These are phyloP conservation scores for Monosporascus sp. DNA, from an alignment of 2,329 filamentous ascomycete species.

Conservation along the genomic window DNA sequence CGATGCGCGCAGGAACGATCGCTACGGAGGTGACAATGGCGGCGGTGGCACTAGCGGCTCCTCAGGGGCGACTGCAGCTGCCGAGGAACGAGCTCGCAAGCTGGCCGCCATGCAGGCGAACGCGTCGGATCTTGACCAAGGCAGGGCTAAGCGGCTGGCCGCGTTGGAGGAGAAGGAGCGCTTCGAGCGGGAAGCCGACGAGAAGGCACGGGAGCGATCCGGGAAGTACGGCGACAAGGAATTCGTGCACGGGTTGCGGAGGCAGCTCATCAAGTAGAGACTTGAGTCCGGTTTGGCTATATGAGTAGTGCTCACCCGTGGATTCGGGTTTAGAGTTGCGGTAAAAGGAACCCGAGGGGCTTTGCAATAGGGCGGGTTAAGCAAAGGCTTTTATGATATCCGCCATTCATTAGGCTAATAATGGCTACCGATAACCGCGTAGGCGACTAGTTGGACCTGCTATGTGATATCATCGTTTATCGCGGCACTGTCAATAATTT, in stretches of 20 bases:
- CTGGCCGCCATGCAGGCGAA: slow-evolving; percentile 70
- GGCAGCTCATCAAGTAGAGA: slow-evolving; percentile 34
- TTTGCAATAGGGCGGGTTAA: not conserved
- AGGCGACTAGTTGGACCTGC: no score
- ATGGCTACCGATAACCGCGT: no score
- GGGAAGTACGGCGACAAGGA: slow-evolving; percentile 58
- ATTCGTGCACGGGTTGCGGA: slow-evolving; percentile 60
- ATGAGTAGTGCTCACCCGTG: not conserved
- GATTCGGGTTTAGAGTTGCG: not conserved
- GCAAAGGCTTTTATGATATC: not conserved
- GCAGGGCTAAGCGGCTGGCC: slow-evolving; percentile 62
- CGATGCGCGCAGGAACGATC: slow-evolving; percentile 16
- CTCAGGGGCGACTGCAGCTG: slow-evolving; percentile 10
- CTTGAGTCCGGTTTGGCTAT: not conserved
- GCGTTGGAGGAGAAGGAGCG: slow-evolving; percentile 63
- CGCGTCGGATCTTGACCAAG: slow-evolving; percentile 63
- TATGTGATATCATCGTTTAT: no score
- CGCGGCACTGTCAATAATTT: no score
- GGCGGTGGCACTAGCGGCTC: slow-evolving; percentile 29
- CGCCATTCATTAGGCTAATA: no score
- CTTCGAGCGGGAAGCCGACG: slow-evolving; percentile 60
- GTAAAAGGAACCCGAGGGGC: not conserved
- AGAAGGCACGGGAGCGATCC: slow-evolving; percentile 53
- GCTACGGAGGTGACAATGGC: slow-evolving; percentile 11
- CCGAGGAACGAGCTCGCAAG: slow-evolving; percentile 58